phyloP scores from a whole-genome alignment of 192 early-diverging fungal species.

The Anaeromyces robustus region DNA sequence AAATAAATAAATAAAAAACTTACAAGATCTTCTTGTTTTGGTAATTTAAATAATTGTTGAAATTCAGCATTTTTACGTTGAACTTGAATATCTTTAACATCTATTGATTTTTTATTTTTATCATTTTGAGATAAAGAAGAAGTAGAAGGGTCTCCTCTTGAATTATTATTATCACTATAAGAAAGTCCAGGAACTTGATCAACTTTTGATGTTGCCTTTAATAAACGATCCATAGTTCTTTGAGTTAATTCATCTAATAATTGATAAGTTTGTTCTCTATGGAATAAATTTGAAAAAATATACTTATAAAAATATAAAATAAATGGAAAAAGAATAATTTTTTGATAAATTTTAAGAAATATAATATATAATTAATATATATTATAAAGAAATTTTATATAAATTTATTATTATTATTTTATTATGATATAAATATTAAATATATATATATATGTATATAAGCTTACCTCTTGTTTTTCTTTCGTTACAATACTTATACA shows the following conservation, averaged over 20 bases:
- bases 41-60: constrained; percentile 61
- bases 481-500: constrained; percentile 71
- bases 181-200: constrained; percentile 21
- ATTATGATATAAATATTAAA: background rate
- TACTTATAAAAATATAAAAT: no score
- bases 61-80: constrained; percentile 46
- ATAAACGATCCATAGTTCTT: constrained; percentile 69
- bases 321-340: no score
- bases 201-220: constrained; percentile 58
- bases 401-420: background rate
- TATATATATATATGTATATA: background rate
- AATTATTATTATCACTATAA: constrained; percentile 6
- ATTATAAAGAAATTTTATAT: background rate
- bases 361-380: no score
- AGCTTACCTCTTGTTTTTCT: constrained; percentile 54
- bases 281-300: constrained; percentile 87
- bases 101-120: background rate
- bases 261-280: constrained; percentile 91
- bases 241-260: constrained; percentile 80
- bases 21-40: constrained; percentile 54
- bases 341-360: no score
- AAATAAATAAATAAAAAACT: constrained; percentile 45
- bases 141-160: background rate
- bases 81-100: background rate
- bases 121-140: no score